phyloP scores from a whole-genome alignment of 2,329 filamentous ascomycete genomes.

The Claviceps monticola region DNA sequence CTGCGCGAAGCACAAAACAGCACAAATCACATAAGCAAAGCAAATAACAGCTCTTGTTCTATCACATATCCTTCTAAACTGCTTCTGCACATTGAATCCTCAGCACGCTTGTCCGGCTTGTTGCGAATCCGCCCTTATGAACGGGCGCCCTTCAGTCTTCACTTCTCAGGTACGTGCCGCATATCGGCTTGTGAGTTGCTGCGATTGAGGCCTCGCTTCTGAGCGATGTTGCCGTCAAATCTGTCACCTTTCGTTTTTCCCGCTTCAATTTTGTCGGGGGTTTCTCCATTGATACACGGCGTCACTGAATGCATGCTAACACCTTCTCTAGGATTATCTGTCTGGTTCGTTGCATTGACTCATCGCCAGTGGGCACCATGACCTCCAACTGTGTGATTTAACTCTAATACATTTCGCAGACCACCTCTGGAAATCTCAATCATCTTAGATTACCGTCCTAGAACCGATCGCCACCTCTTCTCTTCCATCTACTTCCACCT shows the following conservation, averaged over 20 bases:
- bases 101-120: conserved; percentile 17
- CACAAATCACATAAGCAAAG: background rate
- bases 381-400: conserved; percentile 14
- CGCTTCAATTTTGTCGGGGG: background rate
- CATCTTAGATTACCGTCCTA: conserved; percentile 12
- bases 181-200: background rate
- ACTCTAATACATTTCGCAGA: conserved; percentile 14
- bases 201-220: background rate
- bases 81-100: conserved; percentile 7
- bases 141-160: conserved; percentile 71
- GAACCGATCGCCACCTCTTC: background rate
- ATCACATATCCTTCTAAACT: conserved; percentile 4
- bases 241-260: background rate
- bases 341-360: conserved; percentile 43
- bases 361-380: conserved; percentile 22
- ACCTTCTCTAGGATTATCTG: conserved; percentile 52
- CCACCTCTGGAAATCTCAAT: conserved; percentile 29
- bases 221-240: background rate
- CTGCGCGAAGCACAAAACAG: background rate
- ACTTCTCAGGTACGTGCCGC: conserved; percentile 60
- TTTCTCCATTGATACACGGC: background rate
- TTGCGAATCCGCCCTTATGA: conserved; percentile 58
- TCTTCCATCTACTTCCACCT: background rate
- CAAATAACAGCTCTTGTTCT: background rate
- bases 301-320: conserved; percentile 24